Percentiles rank a stretch among this genome's conserved stretches.
These are phyloP conservation scores for Candolleomyces aberdarensis DNA, from an alignment of 768 basidiomycete genomes.

Conservation along the genomic window DNA sequence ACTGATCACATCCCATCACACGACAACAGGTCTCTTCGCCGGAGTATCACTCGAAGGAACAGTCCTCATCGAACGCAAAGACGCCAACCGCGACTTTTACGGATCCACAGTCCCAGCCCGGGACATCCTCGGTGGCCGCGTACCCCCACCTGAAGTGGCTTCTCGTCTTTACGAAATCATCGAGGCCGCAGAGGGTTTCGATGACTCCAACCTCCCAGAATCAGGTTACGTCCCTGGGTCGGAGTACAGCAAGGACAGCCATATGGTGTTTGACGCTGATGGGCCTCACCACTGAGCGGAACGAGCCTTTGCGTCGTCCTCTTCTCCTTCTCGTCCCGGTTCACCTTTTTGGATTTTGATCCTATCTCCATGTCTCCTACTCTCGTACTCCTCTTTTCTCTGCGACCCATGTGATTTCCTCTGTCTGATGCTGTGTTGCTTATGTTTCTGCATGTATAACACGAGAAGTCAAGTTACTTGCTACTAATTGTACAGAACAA, in stretches of 20 bases:
- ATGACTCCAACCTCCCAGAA: constrained; percentile 79
- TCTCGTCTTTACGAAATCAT: constrained; percentile 93
- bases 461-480: not conserved
- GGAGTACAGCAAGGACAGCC: constrained; percentile 41
- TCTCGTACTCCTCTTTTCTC: not conserved
- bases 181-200: constrained; percentile 91
- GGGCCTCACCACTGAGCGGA: constrained; percentile 27
- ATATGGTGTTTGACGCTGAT: constrained; percentile 80
- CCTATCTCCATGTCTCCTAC: not conserved
- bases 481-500: not conserved
- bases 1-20: not conserved
- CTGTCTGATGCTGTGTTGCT: not conserved
- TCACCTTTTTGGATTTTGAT: not conserved
- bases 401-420: not conserved
- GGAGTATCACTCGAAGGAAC: constrained; percentile 95
- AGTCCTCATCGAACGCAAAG: constrained; percentile 90
- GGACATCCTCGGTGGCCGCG: constrained; percentile 89
- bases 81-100: constrained; percentile 95
- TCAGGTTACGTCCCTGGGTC: constrained; percentile 73
- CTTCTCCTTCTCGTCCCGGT: not conserved
- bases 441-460: not conserved
- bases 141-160: constrained; percentile 97
- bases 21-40: constrained; percentile 77
- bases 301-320: not conserved
- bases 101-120: constrained; percentile 85